A percentile compares a stretch with the other conserved stretches of the same genome.
Evolutionary conservation across 352 stramenopile genomes (phyloP).

Genomic region (Pythium plurisporium): DNA sequence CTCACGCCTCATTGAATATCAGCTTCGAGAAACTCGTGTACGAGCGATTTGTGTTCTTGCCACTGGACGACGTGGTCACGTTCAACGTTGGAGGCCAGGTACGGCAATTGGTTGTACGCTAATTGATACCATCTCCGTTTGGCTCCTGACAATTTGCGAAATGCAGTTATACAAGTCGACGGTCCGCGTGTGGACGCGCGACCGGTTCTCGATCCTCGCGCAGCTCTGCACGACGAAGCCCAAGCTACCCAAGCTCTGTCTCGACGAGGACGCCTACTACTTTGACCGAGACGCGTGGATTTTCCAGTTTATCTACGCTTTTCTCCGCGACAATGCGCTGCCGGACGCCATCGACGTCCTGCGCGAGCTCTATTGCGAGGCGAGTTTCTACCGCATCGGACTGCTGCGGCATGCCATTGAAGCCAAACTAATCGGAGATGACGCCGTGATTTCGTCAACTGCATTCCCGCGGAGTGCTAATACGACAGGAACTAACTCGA

Average conservation of each 20-base stretch:
- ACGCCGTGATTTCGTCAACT: slow-evolving; percentile 25
- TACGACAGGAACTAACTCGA: neutral
- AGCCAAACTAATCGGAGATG: slow-evolving; percentile 64
- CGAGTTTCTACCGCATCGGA: slow-evolving; percentile 70
- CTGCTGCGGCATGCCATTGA: slow-evolving; percentile 74
- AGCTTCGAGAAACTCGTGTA: slow-evolving; percentile 60
- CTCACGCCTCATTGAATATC: too few species aligned
- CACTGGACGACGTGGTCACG: slow-evolving; percentile 38
- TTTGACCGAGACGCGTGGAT: slow-evolving; percentile 73
- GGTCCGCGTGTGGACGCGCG: slow-evolving; percentile 64
- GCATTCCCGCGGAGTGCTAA: neutral
- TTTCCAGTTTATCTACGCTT: slow-evolving; percentile 68
- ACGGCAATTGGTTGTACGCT: neutral
- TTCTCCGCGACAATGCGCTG: slow-evolving; percentile 60
- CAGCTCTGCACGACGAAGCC: slow-evolving; percentile 66
- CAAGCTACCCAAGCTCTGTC: slow-evolving; percentile 45
- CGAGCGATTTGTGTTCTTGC: slow-evolving; percentile 56
- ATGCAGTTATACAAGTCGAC: slow-evolving; percentile 66
- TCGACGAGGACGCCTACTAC: slow-evolving; percentile 57
- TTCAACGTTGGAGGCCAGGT: slow-evolving; percentile 67
- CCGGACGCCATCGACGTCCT: slow-evolving; percentile 51
- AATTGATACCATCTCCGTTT: neutral
- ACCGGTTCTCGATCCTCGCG: slow-evolving; percentile 78
- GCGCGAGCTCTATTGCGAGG: slow-evolving; percentile 75
- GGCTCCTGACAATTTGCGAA: neutral